phyloP scores from a whole-genome alignment of 805 yeast genomes.

The Cyberlindnera euphorbiae region DNA sequence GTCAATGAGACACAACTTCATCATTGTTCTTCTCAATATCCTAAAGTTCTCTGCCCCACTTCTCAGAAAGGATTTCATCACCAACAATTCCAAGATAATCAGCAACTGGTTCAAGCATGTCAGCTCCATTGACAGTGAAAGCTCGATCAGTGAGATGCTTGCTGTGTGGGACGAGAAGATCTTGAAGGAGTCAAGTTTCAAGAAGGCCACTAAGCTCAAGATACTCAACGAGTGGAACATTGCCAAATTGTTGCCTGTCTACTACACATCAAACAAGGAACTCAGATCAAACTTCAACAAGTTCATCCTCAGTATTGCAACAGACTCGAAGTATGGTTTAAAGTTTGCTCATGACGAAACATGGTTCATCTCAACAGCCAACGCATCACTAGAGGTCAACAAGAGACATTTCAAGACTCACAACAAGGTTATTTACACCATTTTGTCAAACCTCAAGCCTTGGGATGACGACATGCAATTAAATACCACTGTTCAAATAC shows the following conservation, averaged over 20 bases:
- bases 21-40: conserved; percentile 57
- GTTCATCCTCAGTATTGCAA: conserved; percentile 45
- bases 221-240: conserved; percentile 76
- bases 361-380: conserved; percentile 39
- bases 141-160: conserved; percentile 37
- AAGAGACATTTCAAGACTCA: conserved; percentile 52
- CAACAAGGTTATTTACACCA: conserved; percentile 61
- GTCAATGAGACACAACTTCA: conserved; percentile 54
- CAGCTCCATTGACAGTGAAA: conserved; percentile 46
- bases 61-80: conserved; percentile 59
- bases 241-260: conserved; percentile 51
- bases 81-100: conserved; percentile 52
- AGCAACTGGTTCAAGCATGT: conserved; percentile 65
- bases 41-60: conserved; percentile 45
- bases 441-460: conserved; percentile 67
- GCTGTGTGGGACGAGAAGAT: conserved; percentile 46
- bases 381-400: conserved; percentile 38
- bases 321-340: conserved; percentile 46
- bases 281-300: conserved; percentile 37
- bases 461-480: conserved; percentile 71
- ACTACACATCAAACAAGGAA: conserved; percentile 32
- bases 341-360: conserved; percentile 41
- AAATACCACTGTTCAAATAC: conserved; percentile 44
- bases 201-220: conserved; percentile 65
- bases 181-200: conserved; percentile 54